phyloP scores from a whole-genome alignment of 2,329 filamentous ascomycete genomes.

The Cryphonectria naterciae region DNA sequence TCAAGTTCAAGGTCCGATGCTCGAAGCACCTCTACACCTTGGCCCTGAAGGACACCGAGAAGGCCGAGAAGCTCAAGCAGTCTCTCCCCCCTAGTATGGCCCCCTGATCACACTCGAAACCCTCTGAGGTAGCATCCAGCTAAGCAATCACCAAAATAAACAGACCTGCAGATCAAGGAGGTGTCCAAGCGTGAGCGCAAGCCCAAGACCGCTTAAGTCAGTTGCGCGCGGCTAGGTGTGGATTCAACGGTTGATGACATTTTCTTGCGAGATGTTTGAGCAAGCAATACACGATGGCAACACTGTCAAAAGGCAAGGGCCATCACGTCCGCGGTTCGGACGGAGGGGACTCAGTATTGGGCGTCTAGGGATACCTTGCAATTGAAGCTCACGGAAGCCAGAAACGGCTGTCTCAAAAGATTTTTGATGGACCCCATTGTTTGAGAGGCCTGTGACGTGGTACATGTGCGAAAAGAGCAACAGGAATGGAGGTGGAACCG shows the following conservation, averaged over 20 bases:
- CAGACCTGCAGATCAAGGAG: constrained; percentile 59
- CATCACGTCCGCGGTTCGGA: constrained; percentile 37
- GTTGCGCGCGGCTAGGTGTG: constrained; percentile 12
- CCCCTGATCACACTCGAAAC: constrained; percentile 32
- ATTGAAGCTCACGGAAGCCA: constrained; percentile 45
- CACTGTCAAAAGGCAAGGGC: constrained; percentile 32
- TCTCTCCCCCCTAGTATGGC: constrained; percentile 91
- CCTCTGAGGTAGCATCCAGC: constrained; percentile 43
- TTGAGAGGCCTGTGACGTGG: constrained; percentile 31
- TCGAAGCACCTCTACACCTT: constrained; percentile 95
- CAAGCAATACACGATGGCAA: constrained; percentile 29
- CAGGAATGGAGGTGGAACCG: constrained; percentile 23
- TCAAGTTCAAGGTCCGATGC: constrained; percentile 99
- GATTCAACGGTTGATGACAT: constrained; percentile 27
- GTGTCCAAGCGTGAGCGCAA: constrained; percentile 65
- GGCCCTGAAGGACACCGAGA: constrained; percentile 96
- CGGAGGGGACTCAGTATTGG: constrained; percentile 48
- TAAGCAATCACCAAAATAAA: constrained; percentile 39
- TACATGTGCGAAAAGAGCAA: constrained; percentile 35
- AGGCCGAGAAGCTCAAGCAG: constrained; percentile 99
- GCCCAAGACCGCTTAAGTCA: constrained; percentile 45
- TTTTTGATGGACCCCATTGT: background rate
- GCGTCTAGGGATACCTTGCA: constrained; percentile 62
- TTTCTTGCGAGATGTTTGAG: constrained; percentile 37
- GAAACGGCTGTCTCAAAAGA: constrained; percentile 31